Percentiles rank a stretch among this genome's conserved stretches.
These are phyloP conservation scores for Talaromyces adpressus DNA, from an alignment of 495 filamentous ascomycete genomes.

Conservation along the genomic window DNA sequence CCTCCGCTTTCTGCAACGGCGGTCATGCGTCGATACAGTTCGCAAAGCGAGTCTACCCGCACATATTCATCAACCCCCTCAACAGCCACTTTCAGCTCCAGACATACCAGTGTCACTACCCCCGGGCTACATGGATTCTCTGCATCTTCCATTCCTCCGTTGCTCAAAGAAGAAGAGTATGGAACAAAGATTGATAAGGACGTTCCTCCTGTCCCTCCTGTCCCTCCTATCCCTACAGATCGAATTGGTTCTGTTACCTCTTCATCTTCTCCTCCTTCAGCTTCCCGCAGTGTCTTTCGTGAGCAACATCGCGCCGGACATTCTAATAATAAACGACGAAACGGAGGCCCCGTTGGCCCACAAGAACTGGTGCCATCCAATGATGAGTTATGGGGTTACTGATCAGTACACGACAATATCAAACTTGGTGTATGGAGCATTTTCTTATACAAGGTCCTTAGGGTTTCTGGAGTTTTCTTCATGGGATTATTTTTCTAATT, in stretches of 20 bases:
- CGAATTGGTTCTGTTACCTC: not conserved
- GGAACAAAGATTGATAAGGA: conserved; percentile 10
- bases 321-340: conserved; percentile 16
- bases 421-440: not conserved
- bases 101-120: conserved; percentile 33
- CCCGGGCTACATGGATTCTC: conserved; percentile 19
- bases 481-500: not conserved
- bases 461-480: not conserved
- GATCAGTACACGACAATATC: not conserved
- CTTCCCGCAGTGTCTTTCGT: conserved; percentile 2
- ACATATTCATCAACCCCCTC: conserved; percentile 19
- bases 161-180: conserved; percentile 21
- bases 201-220: not conserved
- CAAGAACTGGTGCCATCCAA: conserved; percentile 38
- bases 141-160: conserved; percentile 20
- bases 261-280: not conserved
- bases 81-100: conserved; percentile 23
- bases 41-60: conserved; percentile 25
- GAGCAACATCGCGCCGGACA: not conserved
- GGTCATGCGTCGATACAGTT: conserved; percentile 36
- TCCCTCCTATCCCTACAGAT: not conserved
- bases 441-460: not conserved
- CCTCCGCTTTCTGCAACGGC: conserved; percentile 33
- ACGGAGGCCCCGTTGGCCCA: conserved; percentile 12
- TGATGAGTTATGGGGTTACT: conserved; percentile 38